These are phyloP conservation scores for Danielia oregonensis DNA, from an alignment of 805 yeast genomes.

Conservation along the genomic window DNA sequence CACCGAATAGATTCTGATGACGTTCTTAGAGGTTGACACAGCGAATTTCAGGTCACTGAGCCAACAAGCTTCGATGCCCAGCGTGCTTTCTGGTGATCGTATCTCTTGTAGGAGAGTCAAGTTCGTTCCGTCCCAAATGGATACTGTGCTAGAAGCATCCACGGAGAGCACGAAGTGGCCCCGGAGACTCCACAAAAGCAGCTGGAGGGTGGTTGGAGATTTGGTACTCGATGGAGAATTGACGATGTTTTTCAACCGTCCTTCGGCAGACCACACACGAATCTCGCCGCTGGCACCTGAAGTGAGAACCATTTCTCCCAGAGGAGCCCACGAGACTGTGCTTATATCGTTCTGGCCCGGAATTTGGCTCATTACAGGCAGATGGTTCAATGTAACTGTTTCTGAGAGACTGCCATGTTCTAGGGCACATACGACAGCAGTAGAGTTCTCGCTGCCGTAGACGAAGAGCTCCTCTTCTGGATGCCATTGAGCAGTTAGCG, in stretches of 20 bases:
- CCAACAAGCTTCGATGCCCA: conserved; percentile 56
- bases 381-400: conserved; percentile 31
- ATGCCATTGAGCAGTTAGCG: conserved; percentile 54
- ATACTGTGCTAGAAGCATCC: conserved; percentile 42
- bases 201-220: conserved; percentile 40
- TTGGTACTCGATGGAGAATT: conserved; percentile 16
- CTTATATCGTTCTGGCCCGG: conserved; percentile 23
- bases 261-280: conserved; percentile 74
- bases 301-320: conserved; percentile 59
- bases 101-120: conserved; percentile 32
- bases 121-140: conserved; percentile 61
- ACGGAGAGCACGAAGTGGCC: conserved; percentile 55
- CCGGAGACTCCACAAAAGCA: conserved; percentile 57
- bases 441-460: conserved; percentile 49
- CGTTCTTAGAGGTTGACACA: conserved; percentile 55
- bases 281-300: conserved; percentile 70
- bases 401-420: conserved; percentile 24
- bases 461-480: conserved; percentile 50
- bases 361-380: conserved; percentile 22
- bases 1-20: conserved; percentile 53
- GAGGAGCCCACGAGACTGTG: conserved; percentile 59
- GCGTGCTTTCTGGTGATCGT: conserved; percentile 12
- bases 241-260: conserved; percentile 52
- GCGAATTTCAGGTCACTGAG: conserved; percentile 65
- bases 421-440: conserved; percentile 43